phyloP scores from a whole-genome alignment of 495 filamentous ascomycete species.

The Penicillium canariense region DNA sequence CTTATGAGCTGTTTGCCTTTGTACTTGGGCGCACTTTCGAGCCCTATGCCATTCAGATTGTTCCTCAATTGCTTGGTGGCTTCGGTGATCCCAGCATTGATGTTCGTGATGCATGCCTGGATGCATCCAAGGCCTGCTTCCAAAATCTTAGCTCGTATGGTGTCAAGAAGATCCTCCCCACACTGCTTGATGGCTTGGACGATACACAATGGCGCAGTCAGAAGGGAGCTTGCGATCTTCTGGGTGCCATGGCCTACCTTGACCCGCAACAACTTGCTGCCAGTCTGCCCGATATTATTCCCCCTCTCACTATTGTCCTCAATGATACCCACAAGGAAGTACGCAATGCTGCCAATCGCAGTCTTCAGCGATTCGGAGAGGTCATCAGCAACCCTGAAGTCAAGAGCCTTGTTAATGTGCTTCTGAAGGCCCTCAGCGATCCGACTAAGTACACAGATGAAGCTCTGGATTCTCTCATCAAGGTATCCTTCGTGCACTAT shows the following conservation, averaged over 20 bases:
- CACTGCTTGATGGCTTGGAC: conserved; percentile 86
- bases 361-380: conserved; percentile 94
- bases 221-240: conserved; percentile 92
- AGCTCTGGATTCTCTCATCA: conserved; percentile 89
- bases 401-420: conserved; percentile 80
- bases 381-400: conserved; percentile 98
- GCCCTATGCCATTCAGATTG: conserved; percentile 92
- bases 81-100: conserved; percentile 88
- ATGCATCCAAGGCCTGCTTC: conserved; percentile 93
- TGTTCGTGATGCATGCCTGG: conserved; percentile 88
- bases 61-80: conserved; percentile 81
- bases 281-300: conserved; percentile 93
- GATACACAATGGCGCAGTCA: conserved; percentile 97
- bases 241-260: conserved; percentile 97
- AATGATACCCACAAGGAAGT: conserved; percentile 99
- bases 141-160: conserved; percentile 90
- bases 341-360: conserved; percentile 83
- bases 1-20: conserved; percentile 83
- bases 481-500: conserved; percentile 93
- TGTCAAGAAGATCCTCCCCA: conserved; percentile 90
- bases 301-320: conserved; percentile 85
- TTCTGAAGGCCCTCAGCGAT: conserved; percentile 95
- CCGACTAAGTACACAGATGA: conserved; percentile 97
- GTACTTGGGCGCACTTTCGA: conserved; percentile 88
- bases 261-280: conserved; percentile 90